Evolutionary conservation across 495 filamentous ascomycete species (phyloP).

Genomic region (Emericellopsis terricola): DNA sequence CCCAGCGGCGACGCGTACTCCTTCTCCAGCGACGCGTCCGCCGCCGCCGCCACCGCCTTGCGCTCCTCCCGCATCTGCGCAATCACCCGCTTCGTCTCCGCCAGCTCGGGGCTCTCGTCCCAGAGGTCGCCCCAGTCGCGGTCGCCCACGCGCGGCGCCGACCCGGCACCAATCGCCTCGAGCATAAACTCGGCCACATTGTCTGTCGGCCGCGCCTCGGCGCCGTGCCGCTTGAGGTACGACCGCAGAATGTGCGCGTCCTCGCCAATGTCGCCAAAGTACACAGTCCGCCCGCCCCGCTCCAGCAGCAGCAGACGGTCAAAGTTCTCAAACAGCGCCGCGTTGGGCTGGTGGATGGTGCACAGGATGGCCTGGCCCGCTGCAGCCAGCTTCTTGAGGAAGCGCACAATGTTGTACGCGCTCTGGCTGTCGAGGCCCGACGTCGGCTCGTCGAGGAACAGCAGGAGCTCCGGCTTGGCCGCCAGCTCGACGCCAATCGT

Average conservation of each 20-base stretch:
- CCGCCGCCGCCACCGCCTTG: constrained; percentile 23
- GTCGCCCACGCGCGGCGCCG: constrained; percentile 50
- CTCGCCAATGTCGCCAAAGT: constrained; percentile 43
- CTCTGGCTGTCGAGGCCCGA: constrained; percentile 71
- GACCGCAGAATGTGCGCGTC: constrained; percentile 27
- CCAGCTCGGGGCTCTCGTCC: constrained; percentile 50
- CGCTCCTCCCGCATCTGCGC: constrained; percentile 42
- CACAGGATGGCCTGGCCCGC: constrained; percentile 79
- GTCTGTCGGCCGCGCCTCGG: constrained; percentile 33
- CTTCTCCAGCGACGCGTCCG: constrained; percentile 27
- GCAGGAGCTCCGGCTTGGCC: constrained; percentile 65
- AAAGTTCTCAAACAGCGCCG: constrained; percentile 67
- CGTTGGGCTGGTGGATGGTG: constrained; percentile 85
- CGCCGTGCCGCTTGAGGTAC: constrained; percentile 35
- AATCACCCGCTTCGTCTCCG: constrained; percentile 47
- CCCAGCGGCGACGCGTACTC: constrained; percentile 59
- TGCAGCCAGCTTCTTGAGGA: constrained; percentile 66
- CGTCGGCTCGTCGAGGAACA: constrained; percentile 86
- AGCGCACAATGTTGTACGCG: constrained; percentile 79
- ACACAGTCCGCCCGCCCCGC: constrained; percentile 52
- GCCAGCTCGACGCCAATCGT: constrained; percentile 83
- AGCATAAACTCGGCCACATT: constrained; percentile 83
- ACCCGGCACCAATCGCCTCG: constrained; percentile 68
- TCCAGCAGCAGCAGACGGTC: constrained; percentile 54
- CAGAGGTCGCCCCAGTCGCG: constrained; percentile 71